A percentile compares a stretch with the other conserved stretches of the same genome.
phyloP scores from a whole-genome alignment of 176 grass and related monocot species.

The Eragrostis curvula region DNA sequence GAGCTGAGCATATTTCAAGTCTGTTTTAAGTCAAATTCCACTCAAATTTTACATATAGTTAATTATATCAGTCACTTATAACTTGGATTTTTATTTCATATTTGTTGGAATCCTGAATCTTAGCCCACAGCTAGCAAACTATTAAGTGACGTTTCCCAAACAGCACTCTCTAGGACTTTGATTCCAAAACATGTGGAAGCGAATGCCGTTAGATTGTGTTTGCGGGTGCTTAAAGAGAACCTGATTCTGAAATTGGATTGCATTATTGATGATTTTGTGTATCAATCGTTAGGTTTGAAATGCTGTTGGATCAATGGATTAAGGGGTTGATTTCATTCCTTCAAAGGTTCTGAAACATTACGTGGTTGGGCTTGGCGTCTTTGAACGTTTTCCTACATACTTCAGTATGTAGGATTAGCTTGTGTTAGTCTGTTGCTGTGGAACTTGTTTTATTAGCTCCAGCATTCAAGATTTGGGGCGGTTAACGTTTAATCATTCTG shows the following conservation, averaged over 20 bases:
- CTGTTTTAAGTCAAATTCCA: background rate
- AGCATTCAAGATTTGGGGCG: background rate
- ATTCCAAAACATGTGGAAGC: background rate
- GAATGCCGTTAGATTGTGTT: background rate
- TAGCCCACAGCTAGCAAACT: background rate
- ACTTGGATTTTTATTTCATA: background rate
- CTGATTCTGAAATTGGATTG: background rate
- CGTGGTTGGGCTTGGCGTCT: background rate
- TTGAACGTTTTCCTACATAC: background rate
- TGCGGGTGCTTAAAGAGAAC: background rate
- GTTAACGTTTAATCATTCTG: constrained; percentile 4
- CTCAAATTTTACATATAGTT: background rate
- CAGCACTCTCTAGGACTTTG: background rate
- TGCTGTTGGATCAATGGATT: constrained; percentile 24
- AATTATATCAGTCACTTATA: background rate
- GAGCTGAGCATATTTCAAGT: background rate
- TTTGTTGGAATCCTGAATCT: background rate
- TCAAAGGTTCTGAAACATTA: background rate
- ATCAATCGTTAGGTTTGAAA: background rate
- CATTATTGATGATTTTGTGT: background rate
- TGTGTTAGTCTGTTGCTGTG: background rate
- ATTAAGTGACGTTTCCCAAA: background rate
- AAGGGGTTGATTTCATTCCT: background rate
- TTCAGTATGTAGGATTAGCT: constrained; percentile 3
- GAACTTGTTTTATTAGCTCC: background rate